A percentile compares a stretch with the other conserved stretches of the same genome.
Evolutionary conservation across 1,284 basidiomycete species (phyloP).

Genomic region (Trichosporon coremiiforme): DNA sequence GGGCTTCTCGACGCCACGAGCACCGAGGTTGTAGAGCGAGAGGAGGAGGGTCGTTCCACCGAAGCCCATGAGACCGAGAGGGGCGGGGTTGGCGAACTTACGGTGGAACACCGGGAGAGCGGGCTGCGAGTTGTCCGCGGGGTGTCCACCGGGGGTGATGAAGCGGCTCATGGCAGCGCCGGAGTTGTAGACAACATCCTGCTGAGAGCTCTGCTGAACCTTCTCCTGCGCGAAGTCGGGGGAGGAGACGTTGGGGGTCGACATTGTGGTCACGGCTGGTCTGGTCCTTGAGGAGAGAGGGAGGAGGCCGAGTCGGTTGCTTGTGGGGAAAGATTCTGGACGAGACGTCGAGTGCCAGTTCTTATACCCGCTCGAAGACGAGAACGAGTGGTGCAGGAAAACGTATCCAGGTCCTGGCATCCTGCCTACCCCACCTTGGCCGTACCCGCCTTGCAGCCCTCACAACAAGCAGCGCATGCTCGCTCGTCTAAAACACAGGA

Average conservation of each 20-base stretch:
- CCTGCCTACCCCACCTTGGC: background rate
- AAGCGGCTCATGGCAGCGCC: slow-evolving; percentile 32
- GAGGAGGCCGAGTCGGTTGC: background rate
- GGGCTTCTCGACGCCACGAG: slow-evolving; percentile 57
- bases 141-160: slow-evolving; percentile 53
- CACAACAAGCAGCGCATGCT: slow-evolving; percentile 10
- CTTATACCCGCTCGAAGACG: slow-evolving; percentile 4
- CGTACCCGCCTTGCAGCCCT: background rate
- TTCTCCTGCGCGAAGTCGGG: slow-evolving; percentile 9
- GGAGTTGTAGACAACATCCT: slow-evolving; percentile 9
- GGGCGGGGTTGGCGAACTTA: slow-evolving; percentile 61
- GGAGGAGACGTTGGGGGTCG: slow-evolving; percentile 16
- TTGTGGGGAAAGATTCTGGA: slow-evolving; percentile 3
- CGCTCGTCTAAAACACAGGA: slow-evolving; percentile 18
- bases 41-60: slow-evolving; percentile 62
- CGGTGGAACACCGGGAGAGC: slow-evolving; percentile 55
- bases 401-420: background rate
- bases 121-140: slow-evolving; percentile 51
- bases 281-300: background rate
- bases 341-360: background rate
- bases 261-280: slow-evolving; percentile 11
- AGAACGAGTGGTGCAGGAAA: background rate
- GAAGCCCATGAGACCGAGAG: slow-evolving; percentile 59
- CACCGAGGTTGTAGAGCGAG: slow-evolving; percentile 56
- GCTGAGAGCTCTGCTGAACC: background rate